phyloP scores from a whole-genome alignment of 2,329 filamentous ascomycete species.

The Fusarium graminum region DNA sequence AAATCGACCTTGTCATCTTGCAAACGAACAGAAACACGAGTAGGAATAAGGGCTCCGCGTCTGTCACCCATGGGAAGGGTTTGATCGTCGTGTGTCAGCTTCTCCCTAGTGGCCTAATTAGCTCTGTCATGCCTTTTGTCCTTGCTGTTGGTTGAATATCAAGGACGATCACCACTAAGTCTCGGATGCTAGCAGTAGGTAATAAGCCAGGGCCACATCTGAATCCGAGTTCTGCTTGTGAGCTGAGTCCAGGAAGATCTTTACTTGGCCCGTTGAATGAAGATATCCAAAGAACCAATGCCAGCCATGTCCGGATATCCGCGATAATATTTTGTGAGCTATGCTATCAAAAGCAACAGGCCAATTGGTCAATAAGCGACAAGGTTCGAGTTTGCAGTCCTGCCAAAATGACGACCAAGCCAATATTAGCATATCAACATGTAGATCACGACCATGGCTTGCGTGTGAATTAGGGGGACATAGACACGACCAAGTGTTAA shows the following conservation, averaged over 20 bases:
- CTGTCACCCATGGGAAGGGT: conserved; percentile 7
- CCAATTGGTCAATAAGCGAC: conserved; percentile 26
- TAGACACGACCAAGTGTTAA: not conserved
- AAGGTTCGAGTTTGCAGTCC: conserved; percentile 6
- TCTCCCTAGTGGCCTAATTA: conserved; percentile 3
- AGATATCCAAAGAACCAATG: conserved; percentile 1
- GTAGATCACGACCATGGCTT: conserved; percentile 22
- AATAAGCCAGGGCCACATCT: conserved; percentile 16
- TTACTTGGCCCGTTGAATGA: conserved; percentile 12
- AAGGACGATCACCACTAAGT: conserved; percentile 11
- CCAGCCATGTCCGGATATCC: conserved; percentile 3
- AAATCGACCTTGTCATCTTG: conserved; percentile 17
- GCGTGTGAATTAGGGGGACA: conserved; percentile 4
- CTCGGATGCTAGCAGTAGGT: conserved; percentile 8
- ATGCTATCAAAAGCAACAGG: conserved; percentile 5
- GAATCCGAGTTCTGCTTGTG: conserved; percentile 8
- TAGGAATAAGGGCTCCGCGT: conserved; percentile 25
- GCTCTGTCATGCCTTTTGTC: conserved; percentile 17
- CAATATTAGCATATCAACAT: conserved; percentile 3
- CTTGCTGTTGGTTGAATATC: conserved; percentile 5
- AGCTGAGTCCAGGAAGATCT: conserved; percentile 30
- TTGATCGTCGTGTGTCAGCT: conserved; percentile 37
- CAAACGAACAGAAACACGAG: not conserved
- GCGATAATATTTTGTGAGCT: conserved; percentile 8
- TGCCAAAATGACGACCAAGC: conserved; percentile 8